Conservation (phyloP, 192 early-diverging fungal genomes). For the Entophlyctis luteolus region DNA sequence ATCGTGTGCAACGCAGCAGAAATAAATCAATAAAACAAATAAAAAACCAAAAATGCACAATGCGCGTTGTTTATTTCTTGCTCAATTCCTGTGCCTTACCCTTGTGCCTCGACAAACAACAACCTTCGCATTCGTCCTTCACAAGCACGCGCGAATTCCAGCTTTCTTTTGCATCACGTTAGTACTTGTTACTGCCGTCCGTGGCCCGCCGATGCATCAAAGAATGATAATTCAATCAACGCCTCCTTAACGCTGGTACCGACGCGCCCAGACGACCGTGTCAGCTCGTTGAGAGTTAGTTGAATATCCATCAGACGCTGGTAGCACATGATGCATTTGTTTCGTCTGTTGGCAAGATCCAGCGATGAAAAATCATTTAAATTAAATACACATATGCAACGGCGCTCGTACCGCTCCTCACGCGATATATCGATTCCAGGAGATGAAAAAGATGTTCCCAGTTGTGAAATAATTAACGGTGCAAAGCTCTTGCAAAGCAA, state of each 20-base stretch:
- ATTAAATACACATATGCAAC: background rate
- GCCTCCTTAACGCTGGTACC: slow-evolving; percentile 38
- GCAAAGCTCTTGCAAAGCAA: slow-evolving; percentile 38
- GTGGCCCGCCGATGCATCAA: background rate
- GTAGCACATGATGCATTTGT: slow-evolving; percentile 33
- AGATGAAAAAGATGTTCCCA: slow-evolving; percentile 19
- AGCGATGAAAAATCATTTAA: background rate
- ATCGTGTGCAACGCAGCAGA: too few species aligned
- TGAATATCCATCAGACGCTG: slow-evolving; percentile 25
- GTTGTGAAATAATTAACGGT: slow-evolving; percentile 33
- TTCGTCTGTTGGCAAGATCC: slow-evolving; percentile 10
- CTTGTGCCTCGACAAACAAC: too few species aligned
- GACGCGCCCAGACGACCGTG: slow-evolving; percentile 35
- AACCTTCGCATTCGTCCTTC: too few species aligned
- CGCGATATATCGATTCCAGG: slow-evolving; percentile 40
- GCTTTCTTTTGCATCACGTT: too few species aligned
- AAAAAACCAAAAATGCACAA: too few species aligned
- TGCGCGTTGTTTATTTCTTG: too few species aligned
- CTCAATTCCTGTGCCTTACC: too few species aligned
- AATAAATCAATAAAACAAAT: background rate
- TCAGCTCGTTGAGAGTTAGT: slow-evolving; percentile 32
- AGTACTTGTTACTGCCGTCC: too few species aligned
- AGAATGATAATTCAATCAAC: slow-evolving; percentile 31
- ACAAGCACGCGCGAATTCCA: too few species aligned
- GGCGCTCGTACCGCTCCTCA: slow-evolving; percentile 36